These are phyloP conservation scores for Melastoma candidum DNA, from an alignment of 441 rosid species.

Conservation along the genomic window DNA sequence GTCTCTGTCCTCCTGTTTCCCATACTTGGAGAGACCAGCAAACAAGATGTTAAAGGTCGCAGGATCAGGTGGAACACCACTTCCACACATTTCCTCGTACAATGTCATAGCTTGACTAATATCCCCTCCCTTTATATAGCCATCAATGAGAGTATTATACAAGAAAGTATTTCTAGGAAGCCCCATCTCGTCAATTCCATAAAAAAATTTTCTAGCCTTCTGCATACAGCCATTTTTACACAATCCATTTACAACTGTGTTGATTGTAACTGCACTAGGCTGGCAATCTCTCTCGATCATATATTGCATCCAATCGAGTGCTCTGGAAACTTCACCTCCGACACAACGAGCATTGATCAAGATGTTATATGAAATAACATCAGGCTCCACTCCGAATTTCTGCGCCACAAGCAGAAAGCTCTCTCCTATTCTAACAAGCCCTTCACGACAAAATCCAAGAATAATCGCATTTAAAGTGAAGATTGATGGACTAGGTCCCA, in stretches of 20 bases:
- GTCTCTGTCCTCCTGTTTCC: conserved; percentile 38
- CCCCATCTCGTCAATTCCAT: conserved; percentile 33
- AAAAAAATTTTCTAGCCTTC: conserved; percentile 45
- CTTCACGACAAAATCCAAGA: conserved; percentile 50
- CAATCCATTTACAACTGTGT: conserved; percentile 39
- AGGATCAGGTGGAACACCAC: conserved; percentile 48
- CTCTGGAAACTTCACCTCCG: conserved; percentile 31
- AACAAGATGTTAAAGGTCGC: conserved; percentile 55
- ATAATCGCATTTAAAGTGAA: conserved; percentile 37
- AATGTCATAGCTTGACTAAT: conserved; percentile 39
- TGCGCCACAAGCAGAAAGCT: conserved; percentile 46
- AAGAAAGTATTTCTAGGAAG: conserved; percentile 34
- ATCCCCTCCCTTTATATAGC: conserved; percentile 62
- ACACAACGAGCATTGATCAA: conserved; percentile 45
- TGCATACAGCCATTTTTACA: conserved; percentile 48
- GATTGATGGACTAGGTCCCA: conserved; percentile 46
- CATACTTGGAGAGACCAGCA: conserved; percentile 51
- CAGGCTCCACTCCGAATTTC: conserved; percentile 44
- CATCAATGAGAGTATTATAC: conserved; percentile 52
- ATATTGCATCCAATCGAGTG: conserved; percentile 31
- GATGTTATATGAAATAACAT: conserved; percentile 46
- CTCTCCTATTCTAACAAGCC: conserved; percentile 33
- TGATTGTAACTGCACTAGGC: conserved; percentile 43
- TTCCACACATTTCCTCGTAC: conserved; percentile 44
- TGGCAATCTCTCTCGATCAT: conserved; percentile 46